Conservation (phyloP, 768 basidiomycete species). For the Kwoniella heveanensis region DNA sequence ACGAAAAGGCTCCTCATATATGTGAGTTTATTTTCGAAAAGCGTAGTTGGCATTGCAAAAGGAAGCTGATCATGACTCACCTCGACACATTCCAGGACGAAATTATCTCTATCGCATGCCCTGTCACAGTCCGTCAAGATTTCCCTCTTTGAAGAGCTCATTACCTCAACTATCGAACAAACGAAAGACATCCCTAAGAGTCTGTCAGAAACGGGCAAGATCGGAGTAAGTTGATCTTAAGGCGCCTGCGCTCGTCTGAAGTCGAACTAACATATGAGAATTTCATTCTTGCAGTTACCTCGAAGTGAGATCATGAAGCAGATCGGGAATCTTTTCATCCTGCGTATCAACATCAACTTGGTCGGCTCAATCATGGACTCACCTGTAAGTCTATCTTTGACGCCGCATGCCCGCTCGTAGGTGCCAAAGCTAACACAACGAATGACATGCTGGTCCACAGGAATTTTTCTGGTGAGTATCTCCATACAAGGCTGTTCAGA, state of each 20-base stretch:
- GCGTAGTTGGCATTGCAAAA: too few species aligned
- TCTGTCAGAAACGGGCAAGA: constrained; percentile 91
- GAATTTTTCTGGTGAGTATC: constrained; percentile 95
- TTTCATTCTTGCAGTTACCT: constrained; percentile 53
- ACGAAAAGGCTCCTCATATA: constrained; percentile 90
- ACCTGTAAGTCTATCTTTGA: constrained; percentile 65
- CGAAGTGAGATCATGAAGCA: constrained; percentile 91
- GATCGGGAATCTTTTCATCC: constrained; percentile 89
- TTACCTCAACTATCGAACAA: constrained; percentile 89
- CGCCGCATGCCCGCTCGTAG: constrained; percentile 7
- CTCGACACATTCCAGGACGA: constrained; percentile 68
- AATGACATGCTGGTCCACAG: constrained; percentile 56
- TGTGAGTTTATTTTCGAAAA: constrained; percentile 63
- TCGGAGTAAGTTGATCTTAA: constrained; percentile 70
- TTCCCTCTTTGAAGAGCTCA: constrained; percentile 91
- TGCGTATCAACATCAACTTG: constrained; percentile 90
- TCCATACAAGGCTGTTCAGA: too few species aligned
- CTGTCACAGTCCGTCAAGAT: constrained; percentile 96
- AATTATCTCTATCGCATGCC: constrained; percentile 90
- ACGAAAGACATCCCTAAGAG: constrained; percentile 94
- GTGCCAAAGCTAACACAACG: constrained; percentile 18
- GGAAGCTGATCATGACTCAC: not conserved
- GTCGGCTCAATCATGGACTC: constrained; percentile 97
- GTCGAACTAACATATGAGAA: too few species aligned
- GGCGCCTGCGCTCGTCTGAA: too few species aligned